Conservation (phyloP, 306 rosid genomes). For the Prunus armeniaca region DNA sequence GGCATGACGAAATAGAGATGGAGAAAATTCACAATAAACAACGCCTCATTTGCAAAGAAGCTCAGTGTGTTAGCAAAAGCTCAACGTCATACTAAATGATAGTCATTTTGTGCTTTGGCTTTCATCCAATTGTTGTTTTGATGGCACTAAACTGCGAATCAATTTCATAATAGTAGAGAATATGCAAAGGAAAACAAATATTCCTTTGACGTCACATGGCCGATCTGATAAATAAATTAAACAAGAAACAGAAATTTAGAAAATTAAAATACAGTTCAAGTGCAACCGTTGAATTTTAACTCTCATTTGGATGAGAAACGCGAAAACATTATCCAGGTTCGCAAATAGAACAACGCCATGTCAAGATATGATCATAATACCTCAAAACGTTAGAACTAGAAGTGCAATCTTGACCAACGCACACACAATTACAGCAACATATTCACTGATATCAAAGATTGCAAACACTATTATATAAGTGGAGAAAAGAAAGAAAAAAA, state of each 20-base stretch:
- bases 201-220: neutral
- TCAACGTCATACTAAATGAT: neutral
- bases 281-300: neutral
- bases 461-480: neutral
- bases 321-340: neutral
- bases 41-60: neutral
- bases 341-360: neutral
- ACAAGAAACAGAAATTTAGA: neutral
- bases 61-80: neutral
- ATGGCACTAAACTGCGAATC: neutral
- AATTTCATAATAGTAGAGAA: neutral
- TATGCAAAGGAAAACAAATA: neutral
- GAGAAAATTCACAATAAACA: neutral
- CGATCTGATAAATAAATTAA: neutral
- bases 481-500: too few relatives aligned
- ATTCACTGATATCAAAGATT: neutral
- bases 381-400: neutral
- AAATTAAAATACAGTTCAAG: neutral
- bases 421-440: neutral
- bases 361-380: neutral
- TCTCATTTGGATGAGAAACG: neutral
- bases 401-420: neutral
- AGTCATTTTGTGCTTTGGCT: neutral
- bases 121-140: neutral
- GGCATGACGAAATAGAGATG: slow-evolving; percentile 18